phyloP scores from a whole-genome alignment of 2,329 filamentous ascomycete genomes.

The Scedosporium dehoogii region DNA sequence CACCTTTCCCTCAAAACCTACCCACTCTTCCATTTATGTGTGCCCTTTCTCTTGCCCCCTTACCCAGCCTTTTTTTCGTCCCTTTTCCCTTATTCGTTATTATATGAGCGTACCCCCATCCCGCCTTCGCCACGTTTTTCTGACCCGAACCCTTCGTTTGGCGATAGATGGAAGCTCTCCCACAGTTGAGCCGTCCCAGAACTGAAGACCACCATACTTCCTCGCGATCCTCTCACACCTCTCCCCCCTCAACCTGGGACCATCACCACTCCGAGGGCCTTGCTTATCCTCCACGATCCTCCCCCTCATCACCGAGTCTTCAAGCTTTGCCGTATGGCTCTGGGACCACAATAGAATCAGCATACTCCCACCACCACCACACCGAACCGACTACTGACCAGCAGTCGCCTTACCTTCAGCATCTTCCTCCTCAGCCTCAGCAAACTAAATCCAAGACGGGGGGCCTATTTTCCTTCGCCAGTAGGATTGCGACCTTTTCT shows the following conservation, averaged over 20 bases:
- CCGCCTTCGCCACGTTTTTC: conserved; percentile 6
- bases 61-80: not conserved
- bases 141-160: conserved; percentile 1
- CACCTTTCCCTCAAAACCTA: conserved; percentile 2
- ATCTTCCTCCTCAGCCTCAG: not conserved
- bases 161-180: conserved; percentile 7
- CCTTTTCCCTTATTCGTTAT: conserved; percentile 3
- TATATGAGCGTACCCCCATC: conserved; percentile 4
- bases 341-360: not conserved
- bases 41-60: not conserved
- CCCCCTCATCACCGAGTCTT: not conserved
- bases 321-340: not conserved
- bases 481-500: not conserved
- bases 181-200: conserved; percentile 1
- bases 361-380: not conserved
- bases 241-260: not conserved
- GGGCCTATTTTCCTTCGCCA: not conserved
- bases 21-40: not conserved
- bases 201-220: not conserved
- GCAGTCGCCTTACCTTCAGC: not conserved
- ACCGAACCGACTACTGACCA: not conserved
- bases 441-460: not conserved
- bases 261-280: not conserved
- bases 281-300: not conserved
- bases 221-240: not conserved